A percentile compares a stretch with the other conserved stretches of the same genome.
Evolutionary conservation across 768 basidiomycete genomes (phyloP).

Genomic region (Filobasidium wieringae): DNA sequence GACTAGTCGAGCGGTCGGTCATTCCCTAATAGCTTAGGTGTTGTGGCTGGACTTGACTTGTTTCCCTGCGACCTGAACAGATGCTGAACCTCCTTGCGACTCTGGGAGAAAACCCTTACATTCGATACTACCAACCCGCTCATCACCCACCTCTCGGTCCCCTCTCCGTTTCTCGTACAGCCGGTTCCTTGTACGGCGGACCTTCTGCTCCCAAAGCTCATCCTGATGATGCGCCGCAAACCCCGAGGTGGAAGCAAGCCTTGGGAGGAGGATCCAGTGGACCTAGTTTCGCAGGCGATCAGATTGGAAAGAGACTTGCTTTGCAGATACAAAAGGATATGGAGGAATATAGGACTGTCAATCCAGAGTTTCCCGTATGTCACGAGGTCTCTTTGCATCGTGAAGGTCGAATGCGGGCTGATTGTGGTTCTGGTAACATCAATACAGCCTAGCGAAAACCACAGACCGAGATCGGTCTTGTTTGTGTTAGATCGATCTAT

Average conservation of each 20-base stretch:
- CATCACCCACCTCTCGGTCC: conserved; percentile 75
- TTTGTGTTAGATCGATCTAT: conserved; percentile 94
- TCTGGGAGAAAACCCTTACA: conserved; percentile 79
- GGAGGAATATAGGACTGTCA: conserved; percentile 74
- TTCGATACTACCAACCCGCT: conserved; percentile 81
- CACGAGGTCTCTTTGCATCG: background rate
- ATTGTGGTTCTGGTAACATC: background rate
- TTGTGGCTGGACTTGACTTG: background rate
- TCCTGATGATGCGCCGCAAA: conserved; percentile 15
- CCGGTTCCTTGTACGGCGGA: conserved; percentile 6
- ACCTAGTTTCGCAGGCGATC: conserved; percentile 53
- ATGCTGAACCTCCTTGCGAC: conserved; percentile 81
- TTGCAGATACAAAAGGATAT: conserved; percentile 69
- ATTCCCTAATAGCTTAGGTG: background rate
- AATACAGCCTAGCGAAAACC: conserved; percentile 6
- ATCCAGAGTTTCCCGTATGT: conserved; percentile 77
- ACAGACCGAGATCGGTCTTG: conserved; percentile 60
- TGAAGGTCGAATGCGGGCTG: background rate
- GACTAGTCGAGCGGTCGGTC: conserved; percentile 26
- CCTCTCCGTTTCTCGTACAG: conserved; percentile 51
- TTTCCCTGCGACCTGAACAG: conserved; percentile 38
- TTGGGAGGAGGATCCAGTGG: conserved; percentile 18
- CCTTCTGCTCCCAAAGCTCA: conserved; percentile 14
- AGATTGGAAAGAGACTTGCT: conserved; percentile 69
- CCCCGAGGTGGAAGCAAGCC: conserved; percentile 35